Conservation (phyloP, 2,329 filamentous ascomycete species). For the Epichloe elymi region DNA sequence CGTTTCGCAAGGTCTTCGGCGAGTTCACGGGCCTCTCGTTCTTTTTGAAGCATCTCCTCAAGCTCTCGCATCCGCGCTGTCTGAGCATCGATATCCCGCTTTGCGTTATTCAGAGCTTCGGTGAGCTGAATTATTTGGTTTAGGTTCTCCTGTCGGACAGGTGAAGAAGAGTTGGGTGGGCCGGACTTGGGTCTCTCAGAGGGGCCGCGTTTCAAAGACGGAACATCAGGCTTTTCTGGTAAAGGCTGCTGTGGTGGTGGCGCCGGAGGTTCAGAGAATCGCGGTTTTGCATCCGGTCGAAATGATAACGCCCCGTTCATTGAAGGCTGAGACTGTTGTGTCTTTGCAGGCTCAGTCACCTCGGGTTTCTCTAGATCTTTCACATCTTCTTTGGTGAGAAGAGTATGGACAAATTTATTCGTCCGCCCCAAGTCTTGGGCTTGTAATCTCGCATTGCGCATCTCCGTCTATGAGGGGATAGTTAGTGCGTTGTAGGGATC, state of each 20-base stretch:
- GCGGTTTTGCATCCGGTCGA: conserved; percentile 63
- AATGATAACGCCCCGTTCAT: conserved; percentile 40
- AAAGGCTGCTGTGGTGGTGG: conserved; percentile 87
- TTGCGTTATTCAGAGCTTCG: conserved; percentile 71
- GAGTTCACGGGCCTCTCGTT: conserved; percentile 67
- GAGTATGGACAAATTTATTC: conserved; percentile 63
- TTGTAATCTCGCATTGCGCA: conserved; percentile 80
- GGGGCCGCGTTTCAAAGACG: conserved; percentile 59
- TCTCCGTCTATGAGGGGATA: conserved; percentile 47
- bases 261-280: conserved; percentile 86
- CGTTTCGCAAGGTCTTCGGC: conserved; percentile 72
- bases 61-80: conserved; percentile 66
- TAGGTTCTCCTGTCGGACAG: conserved; percentile 43
- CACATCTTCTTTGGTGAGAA: conserved; percentile 59
- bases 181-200: conserved; percentile 59
- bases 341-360: conserved; percentile 32
- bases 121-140: conserved; percentile 75
- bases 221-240: conserved; percentile 79
- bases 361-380: conserved; percentile 44
- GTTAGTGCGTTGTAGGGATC: background rate
- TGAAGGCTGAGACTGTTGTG: conserved; percentile 28
- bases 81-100: conserved; percentile 78
- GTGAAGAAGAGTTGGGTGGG: conserved; percentile 36
- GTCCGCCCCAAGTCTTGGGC: conserved; percentile 74
- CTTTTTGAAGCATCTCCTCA: conserved; percentile 59